Evolutionary conservation across 1,284 basidiomycete species (phyloP), one percentile per base, ranked within the genome.

Genomic region (Agaricales sp.): DNA sequence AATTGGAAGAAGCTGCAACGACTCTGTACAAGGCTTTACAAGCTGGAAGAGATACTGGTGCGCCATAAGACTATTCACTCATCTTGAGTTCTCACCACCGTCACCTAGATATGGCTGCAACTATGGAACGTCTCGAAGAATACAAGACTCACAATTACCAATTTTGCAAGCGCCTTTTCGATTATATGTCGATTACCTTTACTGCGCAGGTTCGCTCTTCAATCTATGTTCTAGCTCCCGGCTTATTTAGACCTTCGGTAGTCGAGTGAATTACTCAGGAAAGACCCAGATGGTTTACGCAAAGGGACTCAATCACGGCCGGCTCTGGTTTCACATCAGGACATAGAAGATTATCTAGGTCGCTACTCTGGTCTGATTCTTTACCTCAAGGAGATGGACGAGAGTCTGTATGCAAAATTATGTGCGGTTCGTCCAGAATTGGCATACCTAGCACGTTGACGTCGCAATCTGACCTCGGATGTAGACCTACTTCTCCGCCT

Each of bases 341-440:
- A 77, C 12, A 73, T 97, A 62, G 92, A 97, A 59, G 72, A 74
- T 22, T 87, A 88, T 60, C 75, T 98, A 8, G 91, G 88, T 21
- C 75, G 83, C 45, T 98, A 98, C 63, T 82, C 87, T 45, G 94
- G 94, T 1, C 63, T 99, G 45, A 81, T 98, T 66, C 73, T 98
- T 13, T 99, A 95, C 61, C 69, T 97, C 54, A 94, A 93, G 62
- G 95, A 99, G 68, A 94, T 96, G 82, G 92, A 94, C 51, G 88
- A 93, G 62, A 67, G 65, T 47, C 65, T 83, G 22, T 96, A 95
- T 63, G 85, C 81, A 41, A 88, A 87, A 59, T 67, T 95, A 25
- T 96, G 92, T 60, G 87, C 84, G 46, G 92, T 45, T 24, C 37
- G 43, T 43, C 16, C 11, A 38, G 38, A 37, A 30, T 24, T n/a